A percentile compares a stretch with the other conserved stretches of the same genome.
These are phyloP conservation scores for Salix exigua DNA, from an alignment of 345 rosid species.

Conservation along the genomic window DNA sequence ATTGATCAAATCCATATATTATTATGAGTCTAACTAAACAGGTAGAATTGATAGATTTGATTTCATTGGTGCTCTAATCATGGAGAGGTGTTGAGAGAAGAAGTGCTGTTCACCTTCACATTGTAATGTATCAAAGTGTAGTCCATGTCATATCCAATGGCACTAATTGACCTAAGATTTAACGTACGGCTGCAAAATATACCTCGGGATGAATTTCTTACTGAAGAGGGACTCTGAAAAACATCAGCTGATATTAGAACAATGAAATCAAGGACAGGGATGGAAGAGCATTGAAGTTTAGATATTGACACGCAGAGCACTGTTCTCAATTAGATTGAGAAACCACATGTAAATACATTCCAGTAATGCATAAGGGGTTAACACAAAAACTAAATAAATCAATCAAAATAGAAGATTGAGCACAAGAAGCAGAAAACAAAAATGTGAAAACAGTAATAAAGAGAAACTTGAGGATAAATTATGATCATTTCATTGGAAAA, in stretches of 20 bases:
- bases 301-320: neutral
- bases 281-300: neutral
- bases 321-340: neutral
- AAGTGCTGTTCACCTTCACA: constrained; percentile 56
- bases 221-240: constrained; percentile 73
- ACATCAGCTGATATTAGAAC: constrained; percentile 14
- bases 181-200: constrained; percentile 91
- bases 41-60: neutral
- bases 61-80: neutral
- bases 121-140: constrained; percentile 94
- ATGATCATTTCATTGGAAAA: neutral
- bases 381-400: neutral
- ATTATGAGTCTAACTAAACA: neutral
- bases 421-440: too few relatives aligned
- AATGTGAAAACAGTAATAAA: too few relatives aligned
- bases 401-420: neutral
- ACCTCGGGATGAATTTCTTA: constrained; percentile 81
- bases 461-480: neutral
- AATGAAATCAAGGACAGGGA: neutral
- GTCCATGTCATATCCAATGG: constrained; percentile 98
- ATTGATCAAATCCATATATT: neutral
- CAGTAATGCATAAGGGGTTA: neutral
- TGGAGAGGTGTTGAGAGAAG: neutral
- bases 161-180: constrained; percentile 92
- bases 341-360: neutral